phyloP scores from a whole-genome alignment of 805 yeast genomes.

The Candida nanaspora region DNA sequence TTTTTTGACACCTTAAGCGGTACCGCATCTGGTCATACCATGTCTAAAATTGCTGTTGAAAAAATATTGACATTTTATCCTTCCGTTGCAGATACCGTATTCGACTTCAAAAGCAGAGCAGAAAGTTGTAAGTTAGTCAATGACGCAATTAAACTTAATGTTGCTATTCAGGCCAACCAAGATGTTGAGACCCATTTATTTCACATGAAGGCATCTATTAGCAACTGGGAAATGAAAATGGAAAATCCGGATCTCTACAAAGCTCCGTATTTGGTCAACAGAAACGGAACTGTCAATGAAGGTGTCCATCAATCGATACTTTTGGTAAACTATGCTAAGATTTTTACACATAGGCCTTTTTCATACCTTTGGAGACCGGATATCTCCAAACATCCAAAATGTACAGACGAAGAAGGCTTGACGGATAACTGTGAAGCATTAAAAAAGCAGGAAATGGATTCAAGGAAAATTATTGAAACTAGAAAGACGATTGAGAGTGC shows the following conservation, averaged over 20 bases:
- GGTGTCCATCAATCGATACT: conserved; percentile 46
- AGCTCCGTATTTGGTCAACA: conserved; percentile 35
- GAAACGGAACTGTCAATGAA: conserved; percentile 40
- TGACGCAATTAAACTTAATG: conserved; percentile 41
- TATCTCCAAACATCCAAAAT: conserved; percentile 33
- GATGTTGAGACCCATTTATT: conserved; percentile 29
- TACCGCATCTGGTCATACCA: conserved; percentile 43
- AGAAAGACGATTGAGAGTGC: conserved; percentile 50
- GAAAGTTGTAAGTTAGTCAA: conserved; percentile 41
- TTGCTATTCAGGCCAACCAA: conserved; percentile 33
- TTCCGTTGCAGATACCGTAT: conserved; percentile 25
- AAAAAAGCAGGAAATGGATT: conserved; percentile 28
- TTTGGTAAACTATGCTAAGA: conserved; percentile 42
- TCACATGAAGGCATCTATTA: conserved; percentile 38
- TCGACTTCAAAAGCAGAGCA: conserved; percentile 42
- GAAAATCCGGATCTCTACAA: conserved; percentile 35
- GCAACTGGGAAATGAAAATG: conserved; percentile 43
- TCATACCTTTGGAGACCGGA: conserved; percentile 46
- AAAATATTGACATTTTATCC: conserved; percentile 35
- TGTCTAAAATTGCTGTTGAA: conserved; percentile 30
- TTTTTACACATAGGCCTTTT: conserved; percentile 48
- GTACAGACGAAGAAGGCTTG: conserved; percentile 23
- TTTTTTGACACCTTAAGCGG: conserved; percentile 47
- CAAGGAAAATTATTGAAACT: conserved; percentile 43
- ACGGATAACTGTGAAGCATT: conserved; percentile 24